Percentiles rank a stretch among this genome's conserved stretches.
phyloP scores from a whole-genome alignment of 2,329 filamentous ascomycete genomes.

The Diplocarpon mali region DNA sequence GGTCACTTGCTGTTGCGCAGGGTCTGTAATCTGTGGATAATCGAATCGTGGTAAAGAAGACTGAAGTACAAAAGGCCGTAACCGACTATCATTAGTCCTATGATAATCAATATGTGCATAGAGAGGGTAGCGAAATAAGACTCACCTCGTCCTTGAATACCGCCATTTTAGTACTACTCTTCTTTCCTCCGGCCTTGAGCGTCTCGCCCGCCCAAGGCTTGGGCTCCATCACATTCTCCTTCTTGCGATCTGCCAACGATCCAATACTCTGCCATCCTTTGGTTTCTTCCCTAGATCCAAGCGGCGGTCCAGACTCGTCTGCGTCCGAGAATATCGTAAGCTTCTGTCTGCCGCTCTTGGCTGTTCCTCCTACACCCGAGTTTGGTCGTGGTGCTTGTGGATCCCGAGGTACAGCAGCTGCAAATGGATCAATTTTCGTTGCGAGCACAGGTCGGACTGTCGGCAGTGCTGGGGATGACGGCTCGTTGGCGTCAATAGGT shows the following conservation, averaged over 20 bases:
- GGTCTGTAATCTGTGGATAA: constrained; percentile 54
- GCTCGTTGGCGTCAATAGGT: constrained; percentile 50
- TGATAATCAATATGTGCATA: constrained; percentile 69
- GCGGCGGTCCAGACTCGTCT: constrained; percentile 44
- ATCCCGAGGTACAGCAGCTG: constrained; percentile 41
- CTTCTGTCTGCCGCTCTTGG: constrained; percentile 66
- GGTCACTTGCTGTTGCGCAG: constrained; percentile 65
- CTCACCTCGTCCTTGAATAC: constrained; percentile 96
- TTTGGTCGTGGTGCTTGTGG: constrained; percentile 52
- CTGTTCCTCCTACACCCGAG: constrained; percentile 37
- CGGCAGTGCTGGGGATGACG: constrained; percentile 79
- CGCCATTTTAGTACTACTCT: constrained; percentile 70
- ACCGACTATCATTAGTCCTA: constrained; percentile 81
- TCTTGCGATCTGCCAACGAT: constrained; percentile 76
- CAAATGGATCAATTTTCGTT: constrained; percentile 77
- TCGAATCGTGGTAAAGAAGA: constrained; percentile 36
- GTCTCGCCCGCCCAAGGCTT: constrained; percentile 91
- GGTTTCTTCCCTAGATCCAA: constrained; percentile 40
- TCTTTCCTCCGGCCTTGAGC: constrained; percentile 75
- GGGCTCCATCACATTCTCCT: constrained; percentile 80
- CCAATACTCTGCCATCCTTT: constrained; percentile 91
- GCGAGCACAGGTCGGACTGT: constrained; percentile 72
- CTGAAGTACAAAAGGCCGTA: constrained; percentile 47
- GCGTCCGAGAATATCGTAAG: constrained; percentile 84
- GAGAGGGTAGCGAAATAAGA: constrained; percentile 28